Conservation (phyloP, 805 yeast genomes). For the Nakazawaea ambrosiae region DNA sequence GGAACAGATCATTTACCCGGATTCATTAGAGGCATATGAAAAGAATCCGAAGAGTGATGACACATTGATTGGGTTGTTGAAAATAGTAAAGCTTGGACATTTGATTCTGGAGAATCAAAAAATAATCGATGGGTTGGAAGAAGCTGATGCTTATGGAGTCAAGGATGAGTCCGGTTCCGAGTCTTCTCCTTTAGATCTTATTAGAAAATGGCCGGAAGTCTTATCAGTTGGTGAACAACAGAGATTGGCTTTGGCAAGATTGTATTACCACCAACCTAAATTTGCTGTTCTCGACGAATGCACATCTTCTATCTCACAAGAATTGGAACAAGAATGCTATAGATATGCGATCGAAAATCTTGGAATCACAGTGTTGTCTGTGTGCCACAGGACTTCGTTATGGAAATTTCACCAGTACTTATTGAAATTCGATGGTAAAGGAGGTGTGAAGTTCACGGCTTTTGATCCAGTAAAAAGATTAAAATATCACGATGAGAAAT, state of each 20-base stretch:
- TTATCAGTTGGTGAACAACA: constrained; percentile 90
- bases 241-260: constrained; percentile 85
- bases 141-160: neutral
- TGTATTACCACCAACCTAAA: constrained; percentile 85
- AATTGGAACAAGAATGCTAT: constrained; percentile 87
- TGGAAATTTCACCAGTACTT: constrained; percentile 88
- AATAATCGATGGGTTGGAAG: constrained; percentile 6
- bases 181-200: constrained; percentile 50
- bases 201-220: constrained; percentile 83
- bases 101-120: constrained; percentile 35
- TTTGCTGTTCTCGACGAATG: constrained; percentile 96
- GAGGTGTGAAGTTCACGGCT: constrained; percentile 34
- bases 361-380: constrained; percentile 79
- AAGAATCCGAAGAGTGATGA: constrained; percentile 31
- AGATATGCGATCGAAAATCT: constrained; percentile 63
- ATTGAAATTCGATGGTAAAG: constrained; percentile 79
- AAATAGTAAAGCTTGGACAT: constrained; percentile 53
- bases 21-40: constrained; percentile 51
- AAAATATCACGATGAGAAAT: constrained; percentile 69
- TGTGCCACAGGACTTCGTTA: constrained; percentile 85
- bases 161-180: neutral
- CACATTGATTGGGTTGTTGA: constrained; percentile 46
- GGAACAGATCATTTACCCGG: constrained; percentile 88
- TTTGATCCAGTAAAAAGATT: constrained; percentile 72
- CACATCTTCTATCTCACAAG: constrained; percentile 88